phyloP scores from a whole-genome alignment of 495 filamentous ascomycete species.

The Aspergillus hancockii region DNA sequence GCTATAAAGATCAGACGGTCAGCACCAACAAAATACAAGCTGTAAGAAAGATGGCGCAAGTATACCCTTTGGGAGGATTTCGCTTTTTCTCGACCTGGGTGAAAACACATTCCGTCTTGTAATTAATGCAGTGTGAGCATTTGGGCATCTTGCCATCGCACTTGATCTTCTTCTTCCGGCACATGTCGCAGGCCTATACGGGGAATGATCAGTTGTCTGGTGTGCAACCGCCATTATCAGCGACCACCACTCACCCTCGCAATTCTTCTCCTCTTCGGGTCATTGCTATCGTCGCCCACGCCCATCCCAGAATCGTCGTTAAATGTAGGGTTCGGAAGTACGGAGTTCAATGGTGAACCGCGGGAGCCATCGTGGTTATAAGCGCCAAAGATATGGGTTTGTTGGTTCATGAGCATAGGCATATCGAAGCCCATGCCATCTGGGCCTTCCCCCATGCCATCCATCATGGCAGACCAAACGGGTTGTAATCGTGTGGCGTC shows the following conservation, averaged over 20 bases:
- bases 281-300: conserved; percentile 62
- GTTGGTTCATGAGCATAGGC: conserved; percentile 56
- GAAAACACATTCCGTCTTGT: conserved; percentile 97
- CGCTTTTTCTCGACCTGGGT: conserved; percentile 99
- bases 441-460: conserved; percentile 41
- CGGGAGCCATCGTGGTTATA: conserved; percentile 65
- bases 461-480: conserved; percentile 30
- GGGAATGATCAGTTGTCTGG: conserved; percentile 21
- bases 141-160: conserved; percentile 95
- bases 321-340: conserved; percentile 62
- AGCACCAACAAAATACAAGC: conserved; percentile 14
- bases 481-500: neutral
- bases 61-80: conserved; percentile 94
- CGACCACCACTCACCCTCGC: conserved; percentile 65
- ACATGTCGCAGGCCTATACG: conserved; percentile 93
- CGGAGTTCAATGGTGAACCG: conserved; percentile 58
- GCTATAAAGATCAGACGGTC: conserved; percentile 42
- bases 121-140: conserved; percentile 95
- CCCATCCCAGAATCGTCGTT: conserved; percentile 52
- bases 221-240: conserved; percentile 1
- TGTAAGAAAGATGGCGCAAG: neutral
- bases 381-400: conserved; percentile 70
- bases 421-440: conserved; percentile 47
- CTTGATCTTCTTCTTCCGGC: conserved; percentile 99
- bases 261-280: conserved; percentile 90